Base-by-base conservation (phyloP, 495 filamentous ascomycete genomes). In the Elasticomyces elasticus region DNA sequence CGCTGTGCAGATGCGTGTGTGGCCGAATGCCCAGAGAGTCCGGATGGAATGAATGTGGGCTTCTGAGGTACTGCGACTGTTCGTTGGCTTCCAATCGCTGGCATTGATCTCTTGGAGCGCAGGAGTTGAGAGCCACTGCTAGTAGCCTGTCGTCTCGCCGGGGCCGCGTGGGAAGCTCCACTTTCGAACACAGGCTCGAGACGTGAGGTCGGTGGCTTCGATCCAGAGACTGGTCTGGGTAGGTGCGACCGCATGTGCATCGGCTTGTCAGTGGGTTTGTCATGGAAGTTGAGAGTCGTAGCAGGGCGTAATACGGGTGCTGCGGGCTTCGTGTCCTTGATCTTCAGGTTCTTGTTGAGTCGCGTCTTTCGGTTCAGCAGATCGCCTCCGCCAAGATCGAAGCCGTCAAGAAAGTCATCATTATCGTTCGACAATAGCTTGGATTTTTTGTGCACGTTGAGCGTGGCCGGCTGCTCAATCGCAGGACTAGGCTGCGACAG, bases 111-210 rank as follows among this genome's bases (percentile, higher is more conserved):
- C 72, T 97, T 97, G 25, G 87, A 71, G 65, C 82, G 83, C 31
- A 97, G 73, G 26, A 87, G 69, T 58, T 92, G 86, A 23, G 84
- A 78, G 63, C 73, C 81, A 13, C 84, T 84, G 12, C 85, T 83
- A 25, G 81, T 84, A 5, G 79, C 78, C 59, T 86, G 83, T 63
- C 58, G 84, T 85, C 49, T 83, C 52, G 87, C 79, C 27, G 80
- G 79, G 74, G 67, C 87, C 79, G n/a, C 76, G 56, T 58, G 76
- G 26, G 85, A 81, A 24, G 81, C 88, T 52, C 89, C 91, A 52
- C 82, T 86, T 69, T 97, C 94, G 35, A 87, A 95, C 1, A 97
- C 89, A 27, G 91, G 90, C 58, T 95, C 92, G 10, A 98, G 75
- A 1, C 81, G 84, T n/a, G 88, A 84, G 78, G 76, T 64, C 81